A percentile compares a stretch with the other conserved stretches of the same genome.
phyloP scores from a whole-genome alignment of 2,329 filamentous ascomycete species.

The Colletotrichum echinochloae region DNA sequence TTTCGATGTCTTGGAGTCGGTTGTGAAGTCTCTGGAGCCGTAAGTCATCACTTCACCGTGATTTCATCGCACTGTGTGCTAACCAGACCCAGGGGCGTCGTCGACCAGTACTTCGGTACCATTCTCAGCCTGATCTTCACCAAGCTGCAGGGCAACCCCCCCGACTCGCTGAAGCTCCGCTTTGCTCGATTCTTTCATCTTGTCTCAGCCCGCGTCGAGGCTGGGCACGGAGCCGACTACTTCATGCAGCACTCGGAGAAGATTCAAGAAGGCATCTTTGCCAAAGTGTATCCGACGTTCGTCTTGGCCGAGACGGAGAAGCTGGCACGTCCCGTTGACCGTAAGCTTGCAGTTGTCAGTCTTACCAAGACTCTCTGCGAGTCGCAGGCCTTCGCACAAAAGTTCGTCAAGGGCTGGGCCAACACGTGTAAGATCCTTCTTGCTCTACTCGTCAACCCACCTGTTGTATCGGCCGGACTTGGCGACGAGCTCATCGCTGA shows the following conservation, averaged over 20 bases:
- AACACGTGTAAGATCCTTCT: conserved; percentile 91
- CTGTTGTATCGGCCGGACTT: conserved; percentile 70
- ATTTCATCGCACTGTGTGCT: neutral
- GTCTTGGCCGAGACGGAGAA: conserved; percentile 92
- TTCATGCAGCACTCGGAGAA: conserved; percentile 88
- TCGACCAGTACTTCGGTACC: conserved; percentile 82
- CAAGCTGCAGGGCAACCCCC: conserved; percentile 73
- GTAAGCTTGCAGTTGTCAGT: conserved; percentile 93
- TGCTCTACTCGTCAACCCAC: conserved; percentile 89
- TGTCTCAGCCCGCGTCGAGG: conserved; percentile 80
- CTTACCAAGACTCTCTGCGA: conserved; percentile 93
- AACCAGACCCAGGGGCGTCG: conserved; percentile 61
- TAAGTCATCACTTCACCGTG: conserved; percentile 57
- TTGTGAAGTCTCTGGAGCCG: conserved; percentile 79
- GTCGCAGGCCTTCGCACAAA: conserved; percentile 83
- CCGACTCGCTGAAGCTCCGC: conserved; percentile 85
- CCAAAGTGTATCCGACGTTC: conserved; percentile 85
- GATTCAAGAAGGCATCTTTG: conserved; percentile 84
- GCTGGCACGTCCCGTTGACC: conserved; percentile 86
- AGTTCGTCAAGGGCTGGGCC: conserved; percentile 90
- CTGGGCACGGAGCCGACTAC: conserved; percentile 91
- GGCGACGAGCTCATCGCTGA: conserved; percentile 85
- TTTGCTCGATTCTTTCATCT: conserved; percentile 97
- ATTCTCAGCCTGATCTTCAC: conserved; percentile 87
- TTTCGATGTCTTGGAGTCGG: conserved; percentile 89